Conservation (phyloP, 2,329 filamentous ascomycete genomes). For the Verticillium tricorpus region DNA sequence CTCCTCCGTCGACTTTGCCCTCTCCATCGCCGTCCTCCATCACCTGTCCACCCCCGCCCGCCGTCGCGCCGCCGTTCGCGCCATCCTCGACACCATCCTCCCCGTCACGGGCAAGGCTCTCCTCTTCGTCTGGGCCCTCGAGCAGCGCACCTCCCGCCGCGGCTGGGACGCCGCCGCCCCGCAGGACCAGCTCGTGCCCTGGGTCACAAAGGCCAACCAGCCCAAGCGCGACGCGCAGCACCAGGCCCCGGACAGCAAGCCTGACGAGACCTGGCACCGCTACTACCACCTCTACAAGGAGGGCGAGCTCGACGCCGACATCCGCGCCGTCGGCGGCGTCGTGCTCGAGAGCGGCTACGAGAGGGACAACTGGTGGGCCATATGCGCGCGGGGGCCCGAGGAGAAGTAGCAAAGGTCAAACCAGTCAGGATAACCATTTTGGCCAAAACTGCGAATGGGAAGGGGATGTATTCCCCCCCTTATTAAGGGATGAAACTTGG, state of each 20-base stretch:
- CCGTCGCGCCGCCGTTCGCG: conserved; percentile 66
- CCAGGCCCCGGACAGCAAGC: conserved; percentile 12
- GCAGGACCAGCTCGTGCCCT: conserved; percentile 94
- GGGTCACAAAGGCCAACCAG: conserved; percentile 61
- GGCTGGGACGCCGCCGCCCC: conserved; percentile 81
- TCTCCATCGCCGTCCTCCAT: conserved; percentile 91
- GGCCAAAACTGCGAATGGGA: background rate
- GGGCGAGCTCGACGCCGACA: conserved; percentile 81
- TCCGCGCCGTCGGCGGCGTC: conserved; percentile 66
- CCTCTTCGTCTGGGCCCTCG: conserved; percentile 92
- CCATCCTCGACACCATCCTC: conserved; percentile 64
- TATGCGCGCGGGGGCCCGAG: conserved; percentile 31
- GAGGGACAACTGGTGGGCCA: conserved; percentile 97
- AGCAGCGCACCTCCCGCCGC: conserved; percentile 80
- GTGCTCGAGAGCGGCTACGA: conserved; percentile 85
- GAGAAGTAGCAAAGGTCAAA: background rate
- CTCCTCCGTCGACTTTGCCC: conserved; percentile 68
- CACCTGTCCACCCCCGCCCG: conserved; percentile 78
- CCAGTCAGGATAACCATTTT: background rate
- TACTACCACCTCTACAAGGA: conserved; percentile 92
- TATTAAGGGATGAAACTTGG: background rate
- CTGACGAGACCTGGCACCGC: conserved; percentile 62
- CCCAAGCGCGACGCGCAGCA: conserved; percentile 16
- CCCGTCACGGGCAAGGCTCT: conserved; percentile 56
- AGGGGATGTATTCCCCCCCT: background rate